These are phyloP conservation scores for Coemansia nantahalensis DNA, from an alignment of 192 early-diverging fungal species.

Conservation along the genomic window DNA sequence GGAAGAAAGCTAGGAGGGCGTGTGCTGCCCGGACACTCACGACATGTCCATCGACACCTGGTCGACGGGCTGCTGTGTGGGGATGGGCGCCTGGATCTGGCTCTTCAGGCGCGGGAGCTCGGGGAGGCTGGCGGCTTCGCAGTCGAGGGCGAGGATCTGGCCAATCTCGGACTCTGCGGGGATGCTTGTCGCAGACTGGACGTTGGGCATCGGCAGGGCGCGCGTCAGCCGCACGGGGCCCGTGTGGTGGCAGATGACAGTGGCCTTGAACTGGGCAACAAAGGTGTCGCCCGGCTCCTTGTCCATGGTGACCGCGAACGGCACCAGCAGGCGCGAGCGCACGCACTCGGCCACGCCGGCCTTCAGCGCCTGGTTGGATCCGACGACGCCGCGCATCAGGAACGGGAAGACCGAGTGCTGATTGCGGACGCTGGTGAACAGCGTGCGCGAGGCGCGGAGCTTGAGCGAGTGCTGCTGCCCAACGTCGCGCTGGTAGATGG, in stretches of 20 bases:
- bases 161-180: constrained; percentile 42
- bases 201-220: constrained; percentile 67
- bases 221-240: constrained; percentile 69
- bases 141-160: constrained; percentile 43
- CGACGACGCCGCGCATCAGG: constrained; percentile 54
- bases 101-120: constrained; percentile 45
- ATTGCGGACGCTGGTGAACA: constrained; percentile 62
- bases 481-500: constrained; percentile 71
- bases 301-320: constrained; percentile 62
- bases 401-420: constrained; percentile 74
- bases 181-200: constrained; percentile 67
- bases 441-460: constrained; percentile 57
- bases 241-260: constrained; percentile 60
- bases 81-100: constrained; percentile 24
- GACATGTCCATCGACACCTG: constrained; percentile 30
- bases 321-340: constrained; percentile 60
- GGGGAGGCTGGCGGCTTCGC: constrained; percentile 27
- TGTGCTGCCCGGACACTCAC: constrained; percentile 4
- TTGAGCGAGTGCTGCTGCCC: constrained; percentile 70
- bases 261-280: constrained; percentile 75
- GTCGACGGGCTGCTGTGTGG: constrained; percentile 2
- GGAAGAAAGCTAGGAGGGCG: not conserved
- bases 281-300: constrained; percentile 46
- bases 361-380: constrained; percentile 26
- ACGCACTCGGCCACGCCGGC: constrained; percentile 73